A percentile compares a stretch with the other conserved stretches of the same genome.
Evolutionary conservation across 768 basidiomycete genomes (phyloP).

Genomic region (Leccinum broughii): DNA sequence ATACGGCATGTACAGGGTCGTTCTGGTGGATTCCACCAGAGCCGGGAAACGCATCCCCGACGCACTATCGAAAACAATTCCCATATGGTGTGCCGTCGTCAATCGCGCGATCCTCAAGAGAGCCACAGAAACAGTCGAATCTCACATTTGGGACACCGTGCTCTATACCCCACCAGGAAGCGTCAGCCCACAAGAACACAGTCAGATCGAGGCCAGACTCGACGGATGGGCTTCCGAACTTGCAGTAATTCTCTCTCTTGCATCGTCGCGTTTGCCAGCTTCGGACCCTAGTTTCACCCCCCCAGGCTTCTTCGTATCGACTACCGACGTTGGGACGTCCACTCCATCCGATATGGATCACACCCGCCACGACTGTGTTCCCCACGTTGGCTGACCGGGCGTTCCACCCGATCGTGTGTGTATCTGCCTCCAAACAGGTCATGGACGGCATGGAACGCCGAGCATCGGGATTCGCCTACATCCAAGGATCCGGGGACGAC

Average conservation of each 20-base stretch:
- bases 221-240: slow-evolving; percentile 71
- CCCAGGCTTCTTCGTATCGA: slow-evolving; percentile 68
- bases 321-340: slow-evolving; percentile 62
- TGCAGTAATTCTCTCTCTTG: slow-evolving; percentile 42
- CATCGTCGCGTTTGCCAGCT: neutral
- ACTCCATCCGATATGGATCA: slow-evolving; percentile 87
- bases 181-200: slow-evolving; percentile 75
- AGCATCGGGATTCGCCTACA: slow-evolving; percentile 73
- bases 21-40: slow-evolving; percentile 91
- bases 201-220: slow-evolving; percentile 68
- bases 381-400: slow-evolving; percentile 32
- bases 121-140: neutral
- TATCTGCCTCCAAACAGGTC: slow-evolving; percentile 80
- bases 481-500: slow-evolving; percentile 95
- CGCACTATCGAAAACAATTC: slow-evolving; percentile 89
- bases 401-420: slow-evolving; percentile 76
- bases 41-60: slow-evolving; percentile 94
- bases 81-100: slow-evolving; percentile 91
- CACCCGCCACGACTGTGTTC: slow-evolving; percentile 61
- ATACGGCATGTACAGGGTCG: slow-evolving; percentile 46
- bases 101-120: slow-evolving; percentile 56
- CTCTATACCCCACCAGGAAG: slow-evolving; percentile 71
- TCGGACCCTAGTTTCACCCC: neutral
- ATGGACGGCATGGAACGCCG: slow-evolving; percentile 61
- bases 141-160: slow-evolving; percentile 49